Base-by-base conservation (phyloP, 1,284 basidiomycete genomes). In the Phylloboletellus chloephorus region DNA sequence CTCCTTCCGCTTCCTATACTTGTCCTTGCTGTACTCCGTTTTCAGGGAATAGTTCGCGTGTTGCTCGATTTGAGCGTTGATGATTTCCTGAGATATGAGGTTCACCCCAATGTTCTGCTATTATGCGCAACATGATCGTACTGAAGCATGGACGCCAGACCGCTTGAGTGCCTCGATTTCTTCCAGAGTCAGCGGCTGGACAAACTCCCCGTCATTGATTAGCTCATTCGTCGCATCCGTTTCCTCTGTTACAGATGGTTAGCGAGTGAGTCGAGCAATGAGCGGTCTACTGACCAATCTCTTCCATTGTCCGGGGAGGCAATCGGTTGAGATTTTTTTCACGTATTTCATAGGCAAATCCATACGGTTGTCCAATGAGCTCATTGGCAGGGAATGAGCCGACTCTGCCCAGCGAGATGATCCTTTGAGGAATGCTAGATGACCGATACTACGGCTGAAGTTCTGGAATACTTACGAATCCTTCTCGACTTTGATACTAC, bases 11-110 rank as follows among this genome's bases (percentile, higher is more conserved):
- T 92, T 93, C 59, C 80, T 85, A 67, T 96, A 97, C 61, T 97
- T 97, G 57, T 96, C 93, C 65, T 97, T 96, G 63, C 88, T 92
- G 61, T 92, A 96, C 64, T 94, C 94, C 1, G 92, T 96, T 67
- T 97, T 97, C 39, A 95, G 69, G 7, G 80, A 79, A 63, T 88
- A 97, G 55, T 88, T 87, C 23, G 86, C 82, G 56, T 97, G 93
- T 52, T 84, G 77, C 52, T 90, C 89, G 43, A 96, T 93, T 64
- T 97, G 93, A 60, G 75, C 80, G 56, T 87, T 80, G 56, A 97
- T 94, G 47, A 97, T 96, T 61, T 95, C 91, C 82, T 95, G 66
- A 9, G 36, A 40, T 34, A 52, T 52, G 26, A 46, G 36, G 41
- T 45, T 48, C 16, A 24, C 37, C 41, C 33, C 28, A 15, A 37